Percentiles rank a stretch among this genome's conserved stretches.
Conservation (phyloP, 768 basidiomycete species). For the Podaxis carcinomalis region DNA sequence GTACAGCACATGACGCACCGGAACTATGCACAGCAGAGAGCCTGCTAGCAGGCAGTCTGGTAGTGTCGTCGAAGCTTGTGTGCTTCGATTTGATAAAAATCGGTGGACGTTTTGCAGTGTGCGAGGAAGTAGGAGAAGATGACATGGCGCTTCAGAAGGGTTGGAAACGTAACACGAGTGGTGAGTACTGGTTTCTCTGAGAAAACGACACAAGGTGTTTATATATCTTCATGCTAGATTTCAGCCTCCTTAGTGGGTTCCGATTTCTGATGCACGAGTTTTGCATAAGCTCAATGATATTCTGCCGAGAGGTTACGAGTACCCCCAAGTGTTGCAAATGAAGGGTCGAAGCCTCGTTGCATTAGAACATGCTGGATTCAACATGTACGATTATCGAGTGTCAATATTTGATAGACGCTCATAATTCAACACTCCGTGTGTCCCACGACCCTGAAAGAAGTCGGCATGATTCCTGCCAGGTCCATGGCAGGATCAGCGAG, state of each 20-base stretch:
- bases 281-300: neutral
- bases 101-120: neutral
- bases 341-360: neutral
- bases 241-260: neutral
- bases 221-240: neutral
- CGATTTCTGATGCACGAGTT: neutral
- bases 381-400: neutral
- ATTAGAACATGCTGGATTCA: neutral
- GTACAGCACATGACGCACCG: neutral
- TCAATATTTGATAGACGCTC: neutral
- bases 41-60: neutral
- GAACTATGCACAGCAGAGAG: too few species aligned
- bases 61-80: neutral
- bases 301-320: neutral
- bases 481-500: neutral
- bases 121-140: neutral
- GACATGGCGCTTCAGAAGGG: neutral
- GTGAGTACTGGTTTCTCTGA: neutral
- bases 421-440: neutral
- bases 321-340: neutral
- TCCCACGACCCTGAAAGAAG: too few species aligned
- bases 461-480: neutral
- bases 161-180: neutral
- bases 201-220: neutral
- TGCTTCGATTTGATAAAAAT: neutral